Conservation (phyloP, 768 basidiomycete genomes). For the Astraeus odoratus region DNA sequence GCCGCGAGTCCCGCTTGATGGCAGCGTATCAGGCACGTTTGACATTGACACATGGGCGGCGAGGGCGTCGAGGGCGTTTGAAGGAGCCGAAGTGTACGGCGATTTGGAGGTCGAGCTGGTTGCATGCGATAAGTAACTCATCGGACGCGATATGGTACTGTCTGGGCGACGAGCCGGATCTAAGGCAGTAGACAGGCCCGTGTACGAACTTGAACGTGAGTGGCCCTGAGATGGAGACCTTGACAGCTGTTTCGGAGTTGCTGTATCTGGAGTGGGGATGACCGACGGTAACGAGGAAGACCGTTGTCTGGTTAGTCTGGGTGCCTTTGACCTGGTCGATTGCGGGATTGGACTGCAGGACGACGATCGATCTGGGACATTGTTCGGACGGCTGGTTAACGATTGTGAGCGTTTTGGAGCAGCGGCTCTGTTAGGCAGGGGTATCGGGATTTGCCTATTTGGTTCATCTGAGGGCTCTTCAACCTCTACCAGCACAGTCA, state of each 20-base stretch:
- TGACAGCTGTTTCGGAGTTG: constrained; percentile 1
- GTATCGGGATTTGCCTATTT: neutral
- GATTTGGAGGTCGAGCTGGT: constrained; percentile 24
- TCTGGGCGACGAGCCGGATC: constrained; percentile 4
- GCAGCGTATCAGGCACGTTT: constrained; percentile 16
- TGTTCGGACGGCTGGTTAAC: constrained; percentile 9
- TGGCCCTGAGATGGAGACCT: constrained; percentile 1
- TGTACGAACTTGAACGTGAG: constrained; percentile 1
- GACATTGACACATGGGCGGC: constrained; percentile 26
- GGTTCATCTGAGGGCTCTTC: constrained; percentile 37
- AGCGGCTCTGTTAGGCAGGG: neutral
- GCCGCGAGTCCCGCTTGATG: constrained; percentile 51
- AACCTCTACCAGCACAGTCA: constrained; percentile 48
- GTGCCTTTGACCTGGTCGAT: constrained; percentile 16
- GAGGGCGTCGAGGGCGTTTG: constrained; percentile 26
- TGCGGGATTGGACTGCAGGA: constrained; percentile 11
- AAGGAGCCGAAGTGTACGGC: constrained; percentile 23
- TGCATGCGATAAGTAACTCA: constrained; percentile 8
- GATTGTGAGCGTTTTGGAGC: constrained; percentile 15
- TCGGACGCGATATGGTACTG: constrained; percentile 10
- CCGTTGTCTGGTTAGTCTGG: constrained; percentile 23
- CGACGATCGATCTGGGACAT: constrained; percentile 1
- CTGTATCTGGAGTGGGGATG: constrained; percentile 5
- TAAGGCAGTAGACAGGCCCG: constrained; percentile 6
- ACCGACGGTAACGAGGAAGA: constrained; percentile 25